A percentile compares a stretch with the other conserved stretches of the same genome.
These are phyloP conservation scores for Trifolium subterraneum DNA, from an alignment of 306 rosid genomes.

Conservation along the genomic window DNA sequence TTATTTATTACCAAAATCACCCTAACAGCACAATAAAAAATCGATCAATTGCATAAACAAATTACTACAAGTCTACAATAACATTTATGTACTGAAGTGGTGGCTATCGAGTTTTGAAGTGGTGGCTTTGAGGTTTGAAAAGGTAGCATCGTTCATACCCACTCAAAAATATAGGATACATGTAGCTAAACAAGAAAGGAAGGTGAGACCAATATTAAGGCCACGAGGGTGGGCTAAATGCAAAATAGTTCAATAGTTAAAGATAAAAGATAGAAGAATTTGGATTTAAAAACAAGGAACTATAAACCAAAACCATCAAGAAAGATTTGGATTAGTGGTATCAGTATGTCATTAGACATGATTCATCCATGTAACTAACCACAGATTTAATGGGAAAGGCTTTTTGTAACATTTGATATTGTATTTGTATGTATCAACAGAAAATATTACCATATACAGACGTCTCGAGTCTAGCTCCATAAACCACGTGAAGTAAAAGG, in stretches of 20 bases:
- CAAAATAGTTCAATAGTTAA: neutral
- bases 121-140: neutral
- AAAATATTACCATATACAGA: constrained; percentile 27
- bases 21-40: neutral
- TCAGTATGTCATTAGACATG: neutral
- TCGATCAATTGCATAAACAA: neutral
- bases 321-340: neutral
- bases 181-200: constrained; percentile 3
- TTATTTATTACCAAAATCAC: neutral
- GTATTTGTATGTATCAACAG: neutral
- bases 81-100: constrained; percentile 21
- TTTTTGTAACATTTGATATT: neutral
- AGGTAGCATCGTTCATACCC: constrained; percentile 4
- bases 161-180: constrained; percentile 18
- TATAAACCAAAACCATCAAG: constrained; percentile 2
- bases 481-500: constrained; percentile 18
- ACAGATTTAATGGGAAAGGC: constrained; percentile 1
- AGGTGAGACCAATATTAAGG: neutral
- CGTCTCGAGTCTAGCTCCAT: constrained; percentile 35
- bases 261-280: neutral
- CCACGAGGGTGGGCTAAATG: constrained; percentile 19
- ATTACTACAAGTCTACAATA: neutral
- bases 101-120: neutral
- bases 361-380: constrained; percentile 12
- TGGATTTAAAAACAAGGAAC: neutral